These are phyloP conservation scores for Pseudocercospora cruenta DNA, from an alignment of 2,329 filamentous ascomycete genomes.

Conservation along the genomic window DNA sequence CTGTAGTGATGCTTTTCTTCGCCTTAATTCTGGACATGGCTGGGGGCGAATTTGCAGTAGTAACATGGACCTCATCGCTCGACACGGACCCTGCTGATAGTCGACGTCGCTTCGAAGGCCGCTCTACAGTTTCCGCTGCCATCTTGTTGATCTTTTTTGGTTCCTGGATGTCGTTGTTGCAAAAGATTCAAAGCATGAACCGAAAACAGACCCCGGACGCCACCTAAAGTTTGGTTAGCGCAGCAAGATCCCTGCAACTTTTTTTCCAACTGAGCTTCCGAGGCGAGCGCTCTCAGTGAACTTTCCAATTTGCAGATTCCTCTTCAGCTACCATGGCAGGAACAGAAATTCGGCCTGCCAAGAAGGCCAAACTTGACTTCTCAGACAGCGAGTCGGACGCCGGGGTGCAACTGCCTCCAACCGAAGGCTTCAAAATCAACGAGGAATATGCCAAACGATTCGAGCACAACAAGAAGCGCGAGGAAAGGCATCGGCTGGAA, in stretches of 20 bases:
- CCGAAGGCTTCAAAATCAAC: slow-evolving; percentile 75
- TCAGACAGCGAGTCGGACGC: slow-evolving; percentile 30
- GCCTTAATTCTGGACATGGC: slow-evolving; percentile 15
- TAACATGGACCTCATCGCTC: not conserved
- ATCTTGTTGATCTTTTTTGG: slow-evolving; percentile 17
- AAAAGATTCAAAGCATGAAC: slow-evolving; percentile 5
- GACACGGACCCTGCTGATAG: slow-evolving; percentile 15
- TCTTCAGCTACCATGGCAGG: slow-evolving; percentile 15
- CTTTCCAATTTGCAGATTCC: not conserved
- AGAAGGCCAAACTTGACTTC: slow-evolving; percentile 39
- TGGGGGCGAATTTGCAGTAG: not conserved
- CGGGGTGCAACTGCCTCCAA: slow-evolving; percentile 29
- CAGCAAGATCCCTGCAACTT: slow-evolving; percentile 6
- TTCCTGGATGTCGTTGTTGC: not conserved
- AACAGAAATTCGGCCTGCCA: slow-evolving; percentile 29
- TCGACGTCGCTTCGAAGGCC: slow-evolving; percentile 22
- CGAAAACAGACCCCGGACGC: slow-evolving; percentile 3
- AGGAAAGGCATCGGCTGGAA: slow-evolving; percentile 80
- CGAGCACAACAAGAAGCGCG: slow-evolving; percentile 96
- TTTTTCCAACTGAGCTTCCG: slow-evolving; percentile 5
- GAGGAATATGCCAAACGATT: slow-evolving; percentile 86
- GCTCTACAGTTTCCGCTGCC: slow-evolving; percentile 7
- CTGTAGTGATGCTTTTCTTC: not conserved
- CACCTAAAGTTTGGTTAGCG: not conserved
- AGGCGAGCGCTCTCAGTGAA: not conserved